phyloP scores from a whole-genome alignment of 306 rosid species.

The Carpinus viminea region DNA sequence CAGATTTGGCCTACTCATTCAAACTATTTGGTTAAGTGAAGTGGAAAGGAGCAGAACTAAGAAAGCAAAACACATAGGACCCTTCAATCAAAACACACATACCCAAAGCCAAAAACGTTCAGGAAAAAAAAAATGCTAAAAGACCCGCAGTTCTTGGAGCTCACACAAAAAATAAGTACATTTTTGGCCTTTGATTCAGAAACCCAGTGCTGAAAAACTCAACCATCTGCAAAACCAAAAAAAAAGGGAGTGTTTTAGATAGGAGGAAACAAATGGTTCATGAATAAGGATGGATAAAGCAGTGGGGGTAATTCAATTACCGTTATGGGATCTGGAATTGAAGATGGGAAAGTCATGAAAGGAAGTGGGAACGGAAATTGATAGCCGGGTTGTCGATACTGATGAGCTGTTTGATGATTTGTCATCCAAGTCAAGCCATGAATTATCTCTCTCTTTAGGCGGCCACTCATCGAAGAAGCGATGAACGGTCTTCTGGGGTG shows the following conservation, averaged over 20 bases:
- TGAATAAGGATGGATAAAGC: background rate
- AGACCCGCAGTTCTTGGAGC: slow-evolving; percentile 12
- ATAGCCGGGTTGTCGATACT: slow-evolving; percentile 74
- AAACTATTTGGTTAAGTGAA: slow-evolving; percentile 26
- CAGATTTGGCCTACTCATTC: slow-evolving; percentile 25
- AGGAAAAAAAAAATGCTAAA: slow-evolving; percentile 6
- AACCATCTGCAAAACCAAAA: slow-evolving; percentile 59
- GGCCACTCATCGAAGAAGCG: slow-evolving; percentile 97
- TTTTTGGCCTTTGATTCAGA: slow-evolving; percentile 46
- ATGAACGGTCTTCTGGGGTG: slow-evolving; percentile 80
- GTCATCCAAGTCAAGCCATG: slow-evolving; percentile 85
- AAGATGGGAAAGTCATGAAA: slow-evolving; percentile 66
- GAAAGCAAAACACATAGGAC: slow-evolving; percentile 43
- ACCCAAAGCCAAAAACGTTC: slow-evolving; percentile 25
- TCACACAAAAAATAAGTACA: slow-evolving; percentile 46
- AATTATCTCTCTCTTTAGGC: slow-evolving; percentile 49
- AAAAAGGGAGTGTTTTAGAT: background rate
- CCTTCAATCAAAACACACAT: slow-evolving; percentile 52
- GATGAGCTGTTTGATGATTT: slow-evolving; percentile 59
- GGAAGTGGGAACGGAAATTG: slow-evolving; percentile 81
- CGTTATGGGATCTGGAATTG: slow-evolving; percentile 52
- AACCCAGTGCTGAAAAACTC: slow-evolving; percentile 44
- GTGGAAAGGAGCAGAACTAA: slow-evolving; percentile 23
- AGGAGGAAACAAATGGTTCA: slow-evolving; percentile 15
- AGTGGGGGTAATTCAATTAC: slow-evolving; percentile 17